Conservation (phyloP, 192 early-diverging fungal genomes). For the Podila clonocystis region DNA sequence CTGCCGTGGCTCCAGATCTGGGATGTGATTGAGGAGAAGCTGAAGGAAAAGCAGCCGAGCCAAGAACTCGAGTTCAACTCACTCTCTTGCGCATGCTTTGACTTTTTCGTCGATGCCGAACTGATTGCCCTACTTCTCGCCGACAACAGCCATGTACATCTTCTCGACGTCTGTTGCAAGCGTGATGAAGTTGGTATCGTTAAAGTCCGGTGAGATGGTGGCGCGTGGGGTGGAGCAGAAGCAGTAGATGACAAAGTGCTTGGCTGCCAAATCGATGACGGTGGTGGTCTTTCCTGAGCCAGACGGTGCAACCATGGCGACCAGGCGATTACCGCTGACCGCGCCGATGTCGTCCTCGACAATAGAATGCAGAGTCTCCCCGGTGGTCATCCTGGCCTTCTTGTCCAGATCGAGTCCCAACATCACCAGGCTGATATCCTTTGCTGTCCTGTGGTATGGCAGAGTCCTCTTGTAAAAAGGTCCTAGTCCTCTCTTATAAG, state of each 20-base stretch:
- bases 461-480: constrained; percentile 22
- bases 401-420: no score
- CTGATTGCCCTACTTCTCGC: neutral
- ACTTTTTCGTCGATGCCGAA: neutral
- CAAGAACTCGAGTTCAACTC: constrained; percentile 19
- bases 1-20: neutral
- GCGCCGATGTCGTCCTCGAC: constrained; percentile 3
- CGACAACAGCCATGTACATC: neutral
- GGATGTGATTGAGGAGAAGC: constrained; percentile 13
- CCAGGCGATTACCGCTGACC: neutral
- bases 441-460: constrained; percentile 7
- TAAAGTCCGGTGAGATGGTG: constrained; percentile 3
- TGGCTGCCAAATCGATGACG: constrained; percentile 20
- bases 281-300: constrained; percentile 36
- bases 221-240: neutral
- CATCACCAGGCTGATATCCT: neutral
- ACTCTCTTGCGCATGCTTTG: constrained; percentile 5
- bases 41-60: constrained; percentile 12
- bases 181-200: constrained; percentile 9
- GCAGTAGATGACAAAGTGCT: constrained; percentile 36
- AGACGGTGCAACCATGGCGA: constrained; percentile 26
- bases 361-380: constrained; percentile 14
- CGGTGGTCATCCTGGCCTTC: constrained; percentile 6
- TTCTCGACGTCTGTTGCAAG: constrained; percentile 11
- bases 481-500: neutral